Evolutionary conservation across 257 asterid species (phyloP).

Genomic region (Scutellaria galericulata): DNA sequence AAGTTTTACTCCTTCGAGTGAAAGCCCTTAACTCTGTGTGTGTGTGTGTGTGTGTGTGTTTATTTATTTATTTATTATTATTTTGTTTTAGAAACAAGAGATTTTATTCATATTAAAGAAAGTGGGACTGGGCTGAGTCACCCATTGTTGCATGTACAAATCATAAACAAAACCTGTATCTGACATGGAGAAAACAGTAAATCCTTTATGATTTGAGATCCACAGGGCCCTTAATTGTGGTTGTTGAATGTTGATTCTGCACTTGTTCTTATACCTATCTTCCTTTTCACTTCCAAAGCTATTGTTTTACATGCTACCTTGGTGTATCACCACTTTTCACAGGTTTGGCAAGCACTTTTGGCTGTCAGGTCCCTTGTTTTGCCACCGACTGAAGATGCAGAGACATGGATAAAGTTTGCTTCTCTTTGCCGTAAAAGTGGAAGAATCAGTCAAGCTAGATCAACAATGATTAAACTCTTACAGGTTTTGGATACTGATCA

Average conservation of each 20-base stretch:
- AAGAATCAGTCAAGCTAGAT: conserved; percentile 95
- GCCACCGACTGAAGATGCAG: conserved; percentile 97
- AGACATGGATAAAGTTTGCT: conserved; percentile 97
- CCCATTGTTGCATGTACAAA: no score
- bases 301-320: conserved; percentile 13
- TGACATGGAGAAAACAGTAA: no score
- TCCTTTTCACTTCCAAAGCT: conserved; percentile 11
- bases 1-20: conserved; percentile 8
- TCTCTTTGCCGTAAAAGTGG: conserved; percentile 97
- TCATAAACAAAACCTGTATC: no score
- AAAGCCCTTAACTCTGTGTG: conserved; percentile 2
- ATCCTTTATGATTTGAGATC: no score
- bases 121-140: no score
- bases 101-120: no score
- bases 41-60: no score
- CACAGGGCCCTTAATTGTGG: neutral
- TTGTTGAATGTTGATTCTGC: conserved; percentile 28
- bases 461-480: conserved; percentile 85
- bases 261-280: conserved; percentile 23
- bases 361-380: conserved; percentile 92
- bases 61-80: no score
- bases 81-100: no score
- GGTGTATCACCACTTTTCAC: conserved; percentile 36
- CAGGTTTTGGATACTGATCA: conserved; percentile 58
- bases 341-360: conserved; percentile 97